Conservation (phyloP, 108 stramenopile genomes). For the Phaeodactylum tricornutum region DNA sequence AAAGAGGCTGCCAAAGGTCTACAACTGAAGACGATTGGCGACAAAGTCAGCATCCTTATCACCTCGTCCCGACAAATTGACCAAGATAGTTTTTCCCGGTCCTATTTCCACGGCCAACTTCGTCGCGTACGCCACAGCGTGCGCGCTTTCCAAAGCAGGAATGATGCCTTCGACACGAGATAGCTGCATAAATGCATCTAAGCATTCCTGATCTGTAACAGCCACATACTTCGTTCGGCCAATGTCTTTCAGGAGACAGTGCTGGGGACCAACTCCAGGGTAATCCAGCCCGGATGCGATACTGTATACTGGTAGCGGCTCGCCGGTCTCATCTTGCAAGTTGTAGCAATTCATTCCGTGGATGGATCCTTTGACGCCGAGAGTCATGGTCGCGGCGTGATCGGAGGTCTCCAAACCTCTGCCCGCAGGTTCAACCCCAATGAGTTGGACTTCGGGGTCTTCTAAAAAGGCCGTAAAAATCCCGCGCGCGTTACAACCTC, state of each 20-base stretch:
- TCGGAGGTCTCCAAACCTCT: slow-evolving; percentile 69
- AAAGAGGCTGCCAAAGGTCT: too few relatives aligned
- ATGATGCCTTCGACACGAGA: slow-evolving; percentile 86
- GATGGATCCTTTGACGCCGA: slow-evolving; percentile 84
- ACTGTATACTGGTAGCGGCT: slow-evolving; percentile 83
- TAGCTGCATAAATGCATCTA: slow-evolving; percentile 81
- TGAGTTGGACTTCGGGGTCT: slow-evolving; percentile 62
- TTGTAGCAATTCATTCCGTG: slow-evolving; percentile 88
- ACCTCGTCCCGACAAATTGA: slow-evolving; percentile 93
- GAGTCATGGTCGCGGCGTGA: slow-evolving; percentile 79
- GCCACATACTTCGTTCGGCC: slow-evolving; percentile 75
- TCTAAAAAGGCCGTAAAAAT: slow-evolving; percentile 87
- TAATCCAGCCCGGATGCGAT: slow-evolving; percentile 92
- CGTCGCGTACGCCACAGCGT: slow-evolving; percentile 85
- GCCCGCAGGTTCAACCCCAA: slow-evolving; percentile 90
- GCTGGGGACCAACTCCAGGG: slow-evolving; percentile 93
- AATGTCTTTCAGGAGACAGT: slow-evolving; percentile 80
- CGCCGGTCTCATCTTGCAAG: slow-evolving; percentile 66
- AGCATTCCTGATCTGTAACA: slow-evolving; percentile 84
- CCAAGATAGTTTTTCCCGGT: slow-evolving; percentile 82
- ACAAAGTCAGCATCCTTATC: slow-evolving; percentile 89
- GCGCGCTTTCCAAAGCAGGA: slow-evolving; percentile 86
- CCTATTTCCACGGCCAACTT: slow-evolving; percentile 80
- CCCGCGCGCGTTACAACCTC: slow-evolving; percentile 91
- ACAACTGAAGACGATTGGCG: too few relatives aligned